Conservation (phyloP, 2,329 filamentous ascomycete species). For the Hirsutella thompsonii region DNA sequence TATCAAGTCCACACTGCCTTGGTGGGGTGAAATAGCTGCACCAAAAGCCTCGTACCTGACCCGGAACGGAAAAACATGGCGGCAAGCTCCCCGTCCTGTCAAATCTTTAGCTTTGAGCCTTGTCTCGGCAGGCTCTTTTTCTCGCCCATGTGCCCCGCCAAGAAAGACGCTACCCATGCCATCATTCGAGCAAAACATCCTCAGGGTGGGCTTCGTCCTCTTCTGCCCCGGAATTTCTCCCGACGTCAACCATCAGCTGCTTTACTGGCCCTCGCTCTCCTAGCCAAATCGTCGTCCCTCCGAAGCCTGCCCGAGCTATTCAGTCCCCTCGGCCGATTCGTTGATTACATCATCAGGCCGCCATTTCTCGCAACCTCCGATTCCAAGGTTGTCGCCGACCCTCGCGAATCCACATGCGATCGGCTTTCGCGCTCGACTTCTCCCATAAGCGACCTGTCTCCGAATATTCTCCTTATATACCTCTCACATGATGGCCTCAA, state of each 20-base stretch:
- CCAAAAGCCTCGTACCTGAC: not conserved
- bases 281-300: not conserved
- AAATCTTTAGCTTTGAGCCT: not conserved
- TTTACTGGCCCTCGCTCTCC: not conserved
- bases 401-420: not conserved
- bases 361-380: not conserved
- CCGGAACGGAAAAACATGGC: conserved; percentile 17
- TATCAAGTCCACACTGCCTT: too few species aligned
- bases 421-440: not conserved
- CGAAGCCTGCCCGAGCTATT: not conserved
- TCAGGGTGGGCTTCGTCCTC: conserved; percentile 13
- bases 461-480: conserved; percentile 1
- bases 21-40: not conserved
- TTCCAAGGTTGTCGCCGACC: not conserved
- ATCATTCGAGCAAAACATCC: conserved; percentile 6
- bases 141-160: conserved; percentile 20
- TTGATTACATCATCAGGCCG: not conserved
- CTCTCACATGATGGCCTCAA: conserved; percentile 47
- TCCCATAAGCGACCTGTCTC: not conserved
- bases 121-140: conserved; percentile 6
- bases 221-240: conserved; percentile 4
- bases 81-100: not conserved
- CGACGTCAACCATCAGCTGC: not conserved
- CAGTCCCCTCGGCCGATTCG: not conserved
- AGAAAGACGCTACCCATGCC: conserved; percentile 5